Conservation (phyloP, 352 stramenopile species). For the Phytophthora nicotianae region DNA sequence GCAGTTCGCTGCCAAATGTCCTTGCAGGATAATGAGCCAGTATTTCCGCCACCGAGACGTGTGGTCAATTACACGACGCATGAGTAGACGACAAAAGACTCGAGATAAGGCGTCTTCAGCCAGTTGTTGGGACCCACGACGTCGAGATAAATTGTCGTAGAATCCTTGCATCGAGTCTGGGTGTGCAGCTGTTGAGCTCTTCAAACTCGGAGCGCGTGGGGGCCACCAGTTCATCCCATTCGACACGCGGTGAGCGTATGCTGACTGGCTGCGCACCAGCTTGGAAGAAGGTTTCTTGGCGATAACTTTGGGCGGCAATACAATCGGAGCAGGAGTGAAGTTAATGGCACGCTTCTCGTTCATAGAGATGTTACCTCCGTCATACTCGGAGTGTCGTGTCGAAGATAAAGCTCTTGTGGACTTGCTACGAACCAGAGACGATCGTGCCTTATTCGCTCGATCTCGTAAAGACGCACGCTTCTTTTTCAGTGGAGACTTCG, state of each 20-base stretch:
- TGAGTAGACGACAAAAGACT: slow-evolving; percentile 19
- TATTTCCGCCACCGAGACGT: slow-evolving; percentile 37
- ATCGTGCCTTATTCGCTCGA: neutral
- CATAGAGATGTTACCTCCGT: slow-evolving; percentile 34
- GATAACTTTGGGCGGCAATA: slow-evolving; percentile 6
- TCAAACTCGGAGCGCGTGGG: slow-evolving; percentile 8
- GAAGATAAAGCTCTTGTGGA: slow-evolving; percentile 26
- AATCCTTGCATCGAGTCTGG: slow-evolving; percentile 38
- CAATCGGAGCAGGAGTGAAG: slow-evolving; percentile 18
- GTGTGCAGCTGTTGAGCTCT: neutral
- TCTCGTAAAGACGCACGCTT: slow-evolving; percentile 24
- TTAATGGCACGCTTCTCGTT: slow-evolving; percentile 28
- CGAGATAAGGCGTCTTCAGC: slow-evolving; percentile 2
- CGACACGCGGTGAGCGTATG: slow-evolving; percentile 38
- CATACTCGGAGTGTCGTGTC: slow-evolving; percentile 29
- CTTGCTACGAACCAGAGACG: slow-evolving; percentile 34
- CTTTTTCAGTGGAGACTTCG: slow-evolving; percentile 9
- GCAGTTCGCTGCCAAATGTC: slow-evolving; percentile 49
- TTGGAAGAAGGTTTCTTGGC: slow-evolving; percentile 4
- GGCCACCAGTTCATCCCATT: slow-evolving; percentile 20
- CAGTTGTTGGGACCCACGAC: slow-evolving; percentile 14
- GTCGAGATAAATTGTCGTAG: slow-evolving; percentile 44
- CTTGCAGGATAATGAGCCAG: slow-evolving; percentile 52
- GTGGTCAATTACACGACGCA: slow-evolving; percentile 33
- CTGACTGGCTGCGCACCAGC: slow-evolving; percentile 60